These are phyloP conservation scores for Candida boleticola DNA, from an alignment of 805 yeast species.

Conservation along the genomic window DNA sequence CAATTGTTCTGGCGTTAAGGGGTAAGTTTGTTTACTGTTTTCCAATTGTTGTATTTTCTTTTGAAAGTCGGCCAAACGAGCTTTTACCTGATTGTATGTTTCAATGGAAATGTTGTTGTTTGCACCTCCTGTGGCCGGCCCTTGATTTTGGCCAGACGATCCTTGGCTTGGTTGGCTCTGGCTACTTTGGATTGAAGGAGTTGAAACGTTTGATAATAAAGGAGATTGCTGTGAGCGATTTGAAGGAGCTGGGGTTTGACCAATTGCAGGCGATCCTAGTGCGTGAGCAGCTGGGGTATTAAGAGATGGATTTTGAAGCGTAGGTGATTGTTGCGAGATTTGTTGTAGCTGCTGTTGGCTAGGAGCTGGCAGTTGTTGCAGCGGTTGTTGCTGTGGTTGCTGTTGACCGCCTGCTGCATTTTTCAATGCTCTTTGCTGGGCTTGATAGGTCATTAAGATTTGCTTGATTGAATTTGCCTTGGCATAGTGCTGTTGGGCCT, in stretches of 20 bases:
- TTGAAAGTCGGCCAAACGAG: slow-evolving; percentile 48
- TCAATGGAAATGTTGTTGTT: slow-evolving; percentile 31
- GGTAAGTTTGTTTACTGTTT: slow-evolving; percentile 43
- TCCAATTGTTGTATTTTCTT: slow-evolving; percentile 51
- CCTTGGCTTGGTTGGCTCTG: slow-evolving; percentile 5
- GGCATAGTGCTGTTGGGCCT: slow-evolving; percentile 59
- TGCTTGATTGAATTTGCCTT: slow-evolving; percentile 65
- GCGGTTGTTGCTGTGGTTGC: slow-evolving; percentile 22
- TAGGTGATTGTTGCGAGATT: slow-evolving; percentile 7
- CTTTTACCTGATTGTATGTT: slow-evolving; percentile 42
- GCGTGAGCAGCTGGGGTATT: neutral
- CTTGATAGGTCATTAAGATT: slow-evolving; percentile 54
- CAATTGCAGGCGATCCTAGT: slow-evolving; percentile 3
- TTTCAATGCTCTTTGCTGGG: slow-evolving; percentile 35
- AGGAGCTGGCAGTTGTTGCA: slow-evolving; percentile 4
- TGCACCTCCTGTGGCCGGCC: neutral
- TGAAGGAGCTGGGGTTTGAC: neutral
- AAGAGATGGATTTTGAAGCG: neutral
- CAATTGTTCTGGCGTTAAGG: slow-evolving; percentile 44
- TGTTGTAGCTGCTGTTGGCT: slow-evolving; percentile 12
- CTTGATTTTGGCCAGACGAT: neutral
- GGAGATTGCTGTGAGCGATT: slow-evolving; percentile 9
- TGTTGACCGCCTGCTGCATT: neutral
- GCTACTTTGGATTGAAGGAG: slow-evolving; percentile 3
- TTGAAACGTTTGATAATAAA: neutral